A percentile compares a stretch with the other conserved stretches of the same genome.
Conservation (phyloP, 2,329 filamentous ascomycete species). For the Tothia fuscella region DNA sequence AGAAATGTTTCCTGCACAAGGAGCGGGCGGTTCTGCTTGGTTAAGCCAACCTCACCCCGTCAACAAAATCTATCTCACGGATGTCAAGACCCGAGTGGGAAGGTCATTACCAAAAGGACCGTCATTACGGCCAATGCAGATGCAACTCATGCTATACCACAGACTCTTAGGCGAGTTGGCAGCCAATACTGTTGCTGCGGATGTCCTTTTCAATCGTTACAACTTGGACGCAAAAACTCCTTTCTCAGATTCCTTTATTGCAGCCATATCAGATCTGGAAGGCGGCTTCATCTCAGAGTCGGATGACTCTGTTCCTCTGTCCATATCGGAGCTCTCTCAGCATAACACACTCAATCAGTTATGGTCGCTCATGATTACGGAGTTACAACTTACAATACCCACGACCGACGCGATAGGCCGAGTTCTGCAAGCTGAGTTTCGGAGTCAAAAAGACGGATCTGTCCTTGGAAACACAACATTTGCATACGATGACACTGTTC, state of each 20-base stretch:
- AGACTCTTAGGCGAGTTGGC: constrained; percentile 69
- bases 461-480: constrained; percentile 50
- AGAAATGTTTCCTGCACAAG: constrained; percentile 2
- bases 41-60: not conserved
- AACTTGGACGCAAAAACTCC: constrained; percentile 48
- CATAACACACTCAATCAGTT: constrained; percentile 49
- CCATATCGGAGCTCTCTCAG: constrained; percentile 39
- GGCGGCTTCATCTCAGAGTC: constrained; percentile 44
- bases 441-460: constrained; percentile 31
- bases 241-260: constrained; percentile 72
- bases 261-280: constrained; percentile 58
- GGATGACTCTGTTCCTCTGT: not conserved
- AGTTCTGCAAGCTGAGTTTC: constrained; percentile 46
- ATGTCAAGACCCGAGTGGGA: constrained; percentile 73
- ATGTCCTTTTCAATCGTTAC: constrained; percentile 59
- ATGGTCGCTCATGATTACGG: constrained; percentile 51
- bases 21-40: not conserved
- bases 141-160: constrained; percentile 87
- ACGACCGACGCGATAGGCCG: constrained; percentile 29
- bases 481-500: constrained; percentile 49
- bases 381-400: constrained; percentile 31
- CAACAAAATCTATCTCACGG: constrained; percentile 56
- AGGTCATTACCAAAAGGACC: constrained; percentile 51
- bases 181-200: constrained; percentile 56
- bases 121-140: constrained; percentile 60